These are phyloP conservation scores for Pseudocercospora fuligena DNA, from an alignment of 2,329 filamentous ascomycete genomes.

Conservation along the genomic window DNA sequence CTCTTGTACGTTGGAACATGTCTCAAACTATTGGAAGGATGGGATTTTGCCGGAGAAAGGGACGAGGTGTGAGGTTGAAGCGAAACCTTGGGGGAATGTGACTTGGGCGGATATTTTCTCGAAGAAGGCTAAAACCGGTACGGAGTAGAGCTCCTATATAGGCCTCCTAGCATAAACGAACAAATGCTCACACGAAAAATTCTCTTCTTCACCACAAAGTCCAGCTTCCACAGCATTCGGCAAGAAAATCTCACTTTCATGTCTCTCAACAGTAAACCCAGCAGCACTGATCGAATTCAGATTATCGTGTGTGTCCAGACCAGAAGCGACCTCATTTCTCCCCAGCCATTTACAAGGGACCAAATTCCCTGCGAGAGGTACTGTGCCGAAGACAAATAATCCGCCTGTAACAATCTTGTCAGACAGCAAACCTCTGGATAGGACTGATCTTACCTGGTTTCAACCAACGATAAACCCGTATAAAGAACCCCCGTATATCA, in stretches of 20 bases:
- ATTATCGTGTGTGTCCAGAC: slow-evolving; percentile 13
- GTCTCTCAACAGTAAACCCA: slow-evolving; percentile 22
- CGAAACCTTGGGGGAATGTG: slow-evolving; percentile 8
- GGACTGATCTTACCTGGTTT: slow-evolving; percentile 11
- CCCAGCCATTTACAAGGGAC: slow-evolving; percentile 16
- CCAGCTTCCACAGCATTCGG: slow-evolving; percentile 22
- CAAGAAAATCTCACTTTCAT: slow-evolving; percentile 13
- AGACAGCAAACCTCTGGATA: not conserved
- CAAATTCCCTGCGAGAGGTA: slow-evolving; percentile 18
- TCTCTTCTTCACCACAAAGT: slow-evolving; percentile 20
- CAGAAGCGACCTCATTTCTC: not conserved
- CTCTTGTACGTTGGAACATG: slow-evolving; percentile 38
- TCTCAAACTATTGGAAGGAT: slow-evolving; percentile 42
- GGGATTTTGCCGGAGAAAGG: slow-evolving; percentile 43
- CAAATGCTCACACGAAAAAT: slow-evolving; percentile 11
- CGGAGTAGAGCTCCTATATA: not conserved
- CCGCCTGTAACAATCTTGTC: slow-evolving; percentile 1
- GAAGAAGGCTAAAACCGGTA: not conserved
- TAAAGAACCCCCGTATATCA: slow-evolving; percentile 25
- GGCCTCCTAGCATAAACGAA: slow-evolving; percentile 23
- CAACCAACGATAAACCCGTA: slow-evolving; percentile 20
- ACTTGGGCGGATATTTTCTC: slow-evolving; percentile 10
- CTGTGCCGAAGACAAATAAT: slow-evolving; percentile 21
- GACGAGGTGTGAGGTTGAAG: slow-evolving; percentile 39
- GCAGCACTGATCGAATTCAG: slow-evolving; percentile 10